Base-by-base conservation (phyloP, 495 filamentous ascomycete species). In the Talaromyces borbonicus region DNA sequence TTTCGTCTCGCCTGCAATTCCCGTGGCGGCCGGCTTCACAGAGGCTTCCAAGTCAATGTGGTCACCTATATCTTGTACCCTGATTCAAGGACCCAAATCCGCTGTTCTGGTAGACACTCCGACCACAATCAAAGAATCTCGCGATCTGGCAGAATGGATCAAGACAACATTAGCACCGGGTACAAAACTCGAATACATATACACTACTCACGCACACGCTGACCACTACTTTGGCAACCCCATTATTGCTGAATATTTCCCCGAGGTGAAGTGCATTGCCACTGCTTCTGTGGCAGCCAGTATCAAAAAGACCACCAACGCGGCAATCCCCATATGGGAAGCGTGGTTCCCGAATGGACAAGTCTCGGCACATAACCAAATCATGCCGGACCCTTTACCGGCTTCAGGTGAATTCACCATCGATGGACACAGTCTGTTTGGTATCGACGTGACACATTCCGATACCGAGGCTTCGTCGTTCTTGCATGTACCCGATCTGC, bases 171-270 rank as follows among this genome's bases (percentile, higher is more conserved):
- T 43, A 0, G 46, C 49, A 0, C 43, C 47, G 7, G 32, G 31
- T 4, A 63, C 59, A 24, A 56, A 54, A 12, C 51, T 72, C 5
- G 56, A 46, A 0, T 52, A 58, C 9, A 58, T 74, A 18, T 72
- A 69, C 52, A 57, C 72, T 38, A 69, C 67, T 8, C 67, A 72
- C 44, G 66, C 63, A n/a, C 67, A 72, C 46, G 67, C 64, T 7
- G 66, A 74, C 52, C 66, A 74, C 41, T 74, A 57, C 49, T 70
- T 67, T 45, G 61, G 62, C 8, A 22, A 60, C 1, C 39, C 57
- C 0, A 18, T 50, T 6, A 45, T 74, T 5, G 15, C 51, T 5
- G 24, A 51, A 18, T 50, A 52, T 0, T 73, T 64, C 35, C 67
- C 66, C 1, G 45, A 51, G 0, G 52, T 51, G 0, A 43, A 46